Evolutionary conservation across 257 asterid species (phyloP), one percentile per base, ranked within the genome.

Genomic region (Solanum bulbocastanum): DNA sequence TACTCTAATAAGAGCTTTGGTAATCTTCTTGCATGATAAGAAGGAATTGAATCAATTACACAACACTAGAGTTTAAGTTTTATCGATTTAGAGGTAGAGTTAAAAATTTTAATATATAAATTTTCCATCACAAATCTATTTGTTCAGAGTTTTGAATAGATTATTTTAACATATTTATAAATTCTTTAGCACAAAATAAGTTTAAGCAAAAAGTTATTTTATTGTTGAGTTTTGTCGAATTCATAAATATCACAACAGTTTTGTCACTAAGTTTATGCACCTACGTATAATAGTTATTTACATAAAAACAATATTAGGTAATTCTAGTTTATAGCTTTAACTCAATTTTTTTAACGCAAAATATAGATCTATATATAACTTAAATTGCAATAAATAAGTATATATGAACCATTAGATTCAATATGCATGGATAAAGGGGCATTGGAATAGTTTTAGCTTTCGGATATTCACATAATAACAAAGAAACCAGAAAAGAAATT

Each of bases 221-320:
- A 68, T 69, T 15, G 11, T 69, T 15, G 11, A 69, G 8, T 69
- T 14, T 32, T 6, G 7, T 30, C 36, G 23, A 32, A 68, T 3
- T 13, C 5, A 0, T 14, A 68, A 30, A 0, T 33, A 30, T 4
- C 37, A 69, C 23, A 30, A 0, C 3, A 7, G 7, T 0, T 71
- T 33, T 1, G 0, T 22, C 25, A 4, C 8, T 15, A 2, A 9
- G 20, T 71, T 23, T 71, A 33, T 33, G 4, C 14, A 37, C 42
- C 4, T 32, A 32, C n/a, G 5, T 5, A 11, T 27, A 68, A 65
- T 25, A 65, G 2, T 27, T 66, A 27, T 27, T 25, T 68, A 10
- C 15, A 15, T 1, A 71, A 71, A 71, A 9, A 33, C 35, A 32
- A 8, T 33, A 3, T 5, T 71, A 8, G 14, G 78, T 16, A 33